Base-by-base conservation (phyloP, 441 rosid species). In the Adansonia gregorii region DNA sequence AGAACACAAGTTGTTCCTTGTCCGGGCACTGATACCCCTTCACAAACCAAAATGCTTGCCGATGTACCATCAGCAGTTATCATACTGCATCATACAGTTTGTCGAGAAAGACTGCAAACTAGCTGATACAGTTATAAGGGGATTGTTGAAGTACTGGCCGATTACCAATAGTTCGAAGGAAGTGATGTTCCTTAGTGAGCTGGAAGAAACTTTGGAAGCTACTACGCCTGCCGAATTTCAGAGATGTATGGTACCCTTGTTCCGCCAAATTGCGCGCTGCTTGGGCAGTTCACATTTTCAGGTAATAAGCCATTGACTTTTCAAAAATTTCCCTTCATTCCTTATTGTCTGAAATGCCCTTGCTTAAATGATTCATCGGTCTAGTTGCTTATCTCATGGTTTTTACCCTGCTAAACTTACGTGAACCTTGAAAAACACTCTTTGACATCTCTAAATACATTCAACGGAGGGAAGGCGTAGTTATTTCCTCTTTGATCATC, bases 71-170 rank as follows among this genome's bases (percentile, higher is more conserved):
- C 97, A 93, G 82, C 99, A 93, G 70, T 83, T 95, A 82, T 88
- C 98, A 6, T 95, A 95, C 78, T 95, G 98, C 72, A 87, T 93
- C 10, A 86, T 84, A 51, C 99, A 93, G 88, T 93, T 93, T 84
- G 97, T 93, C 22, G 95, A 93, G 77, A 93, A 93, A 86, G 97
- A 92, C 86, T 91, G 85, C 85, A 94, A 91, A 86, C 88, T 94
- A 81, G 92, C 97, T 2, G 98, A 93, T 81, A 91, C 90, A 0
- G 98, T 95, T 55, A 93, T 95, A 72, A 88, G 94, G 78, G 99
- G 98, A 48, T 84, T 95, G 88, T 82, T 95, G 82, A 95, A 91
- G 89, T 95, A 80, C 82, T 95, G 99, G 99, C 98, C 99, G 20
- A 64, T 92, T 74, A 95, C 90, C 46, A 95, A 92, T 82, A 92